A percentile compares a stretch with the other conserved stretches of the same genome.
These are phyloP conservation scores for Colletotrichum orbiculare DNA, from an alignment of 2,329 filamentous ascomycete genomes.

Conservation along the genomic window DNA sequence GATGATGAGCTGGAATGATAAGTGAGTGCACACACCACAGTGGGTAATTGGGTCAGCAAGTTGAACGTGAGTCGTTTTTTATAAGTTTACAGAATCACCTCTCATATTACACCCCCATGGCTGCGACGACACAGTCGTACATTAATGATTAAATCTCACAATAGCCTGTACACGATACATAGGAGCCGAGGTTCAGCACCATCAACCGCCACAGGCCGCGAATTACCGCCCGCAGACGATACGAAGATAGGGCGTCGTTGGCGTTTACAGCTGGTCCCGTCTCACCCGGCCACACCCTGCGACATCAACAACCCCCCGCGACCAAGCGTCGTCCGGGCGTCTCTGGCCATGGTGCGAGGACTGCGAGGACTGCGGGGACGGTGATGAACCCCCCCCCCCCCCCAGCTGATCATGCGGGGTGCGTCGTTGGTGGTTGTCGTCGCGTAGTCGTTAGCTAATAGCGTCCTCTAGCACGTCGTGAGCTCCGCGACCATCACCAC, in stretches of 20 bases:
- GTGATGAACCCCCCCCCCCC: too few relatives aligned
- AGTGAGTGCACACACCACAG: too few relatives aligned
- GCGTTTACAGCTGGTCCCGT: background rate
- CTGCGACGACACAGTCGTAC: too few relatives aligned
- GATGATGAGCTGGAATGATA: background rate
- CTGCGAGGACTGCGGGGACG: too few relatives aligned
- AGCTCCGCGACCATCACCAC: background rate
- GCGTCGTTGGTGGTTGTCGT: conserved; percentile 16
- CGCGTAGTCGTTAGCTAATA: conserved; percentile 29
- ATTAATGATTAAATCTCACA: too few relatives aligned
- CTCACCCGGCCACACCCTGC: background rate
- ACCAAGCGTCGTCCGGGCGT: conserved; percentile 26
- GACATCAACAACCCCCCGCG: conserved; percentile 2
- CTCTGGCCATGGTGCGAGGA: conserved; percentile 1
- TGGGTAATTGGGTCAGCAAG: too few relatives aligned
- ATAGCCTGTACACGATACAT: too few relatives aligned
- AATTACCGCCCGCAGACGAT: background rate
- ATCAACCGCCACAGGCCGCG: background rate
- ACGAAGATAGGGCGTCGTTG: background rate
- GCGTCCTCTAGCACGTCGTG: conserved; percentile 13
- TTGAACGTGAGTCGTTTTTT: too few relatives aligned
- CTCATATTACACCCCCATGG: too few relatives aligned
- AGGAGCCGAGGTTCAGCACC: background rate
- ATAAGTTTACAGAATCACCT: too few relatives aligned
- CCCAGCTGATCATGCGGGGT: conserved; percentile 33